Base-by-base conservation (phyloP, 495 filamentous ascomycete species). In the Penicillium manginii region DNA sequence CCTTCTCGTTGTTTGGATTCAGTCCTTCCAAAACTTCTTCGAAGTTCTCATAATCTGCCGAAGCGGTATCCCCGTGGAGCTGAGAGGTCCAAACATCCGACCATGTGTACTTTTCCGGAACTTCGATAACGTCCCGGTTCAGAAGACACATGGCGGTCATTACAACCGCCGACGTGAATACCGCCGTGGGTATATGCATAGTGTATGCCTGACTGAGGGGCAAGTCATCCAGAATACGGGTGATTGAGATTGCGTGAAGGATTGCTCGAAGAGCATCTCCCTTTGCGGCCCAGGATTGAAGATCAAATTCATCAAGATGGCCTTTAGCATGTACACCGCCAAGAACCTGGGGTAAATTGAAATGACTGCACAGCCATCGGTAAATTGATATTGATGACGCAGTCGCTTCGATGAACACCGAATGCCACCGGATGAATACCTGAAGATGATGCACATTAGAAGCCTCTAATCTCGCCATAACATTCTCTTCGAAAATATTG, bases 111-210 rank as follows among this genome's bases (percentile, higher is more conserved):
- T 14, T 21, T 19, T 53, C 31, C 3, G 56, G 56, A 18, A 59
- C 37, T 18, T 59, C 11, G 54, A 52, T 58, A 1, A 49, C 8
- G 26, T 32, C n/a, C 17, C 35, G 21, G 10, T 52, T 54, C 7
- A 52, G 17, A 46, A 59, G 52, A 50, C 56, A 62, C 17, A 59
- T 54, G 1, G 55, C 29, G 15, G 49, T 40, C 1, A 66, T 43
- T 1, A 59, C 56, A 23, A 66, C 54, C 8, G 63, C 63, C 1
- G 59, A 57, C 2, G 63, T 48, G 26, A 66, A 62, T 6, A 62
- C 55, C 8, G 63, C 56, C 11, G 57, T 53, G 0, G 63, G 63
- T 10, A 66, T 52, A 33, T 62, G 59, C 18, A 61, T 58, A 3
- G 48, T 47, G 29, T 60, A 52, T 9, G 60, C 50, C 21, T 60